Base-by-base conservation (phyloP, 768 basidiomycete species). In the Kwoniella heveanensis region DNA sequence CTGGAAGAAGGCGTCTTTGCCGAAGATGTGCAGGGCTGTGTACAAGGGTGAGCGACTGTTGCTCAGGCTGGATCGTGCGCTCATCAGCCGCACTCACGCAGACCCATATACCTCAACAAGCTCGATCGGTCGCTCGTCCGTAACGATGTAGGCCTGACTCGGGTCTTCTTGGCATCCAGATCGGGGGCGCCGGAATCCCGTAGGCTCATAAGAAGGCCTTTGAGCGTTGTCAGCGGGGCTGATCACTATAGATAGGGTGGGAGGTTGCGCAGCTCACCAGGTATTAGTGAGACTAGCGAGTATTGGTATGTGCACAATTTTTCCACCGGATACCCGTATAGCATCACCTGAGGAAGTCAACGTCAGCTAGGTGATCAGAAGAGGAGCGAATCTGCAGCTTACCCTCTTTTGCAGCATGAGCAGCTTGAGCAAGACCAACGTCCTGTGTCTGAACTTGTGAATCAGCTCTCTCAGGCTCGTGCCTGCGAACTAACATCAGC, bases 231-330 rank as follows among this genome's bases (percentile, higher is more conserved):
- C 26, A 55, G 32, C 50, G 47, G 26, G 13, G 19, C 22, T 29
- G 13, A 48, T 59, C 17, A 48, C 39, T 44, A 44, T 36, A 19
- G 8, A n/a, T 8, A 22, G 19, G 12, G 9, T 46, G 25, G 27
- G 8, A 4, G 15, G 21, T n/a, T 49, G 6, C 32, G 1, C n/a
- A 7, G 73, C 85, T 51, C 54, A 91, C 91, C 90, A 10, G 95
- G 95, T 64, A 98, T 85, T 8, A 98, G 83, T 0, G 95, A 92
- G 51, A 96, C 86, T n/a, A 98, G 84, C 0, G 93, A 95, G 79
- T 99, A 99, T 78, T 99, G 96, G 76, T 92, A 97, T 25, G 93
- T 97, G 82, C 95, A 97, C 21, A 99, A 82, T 50, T 88, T 87
- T 80, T 99, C 96, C 1, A 98, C 95, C 0, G 95, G 95, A 74